Evolutionary conservation across 2,329 filamentous ascomycete genomes (phyloP).

Genomic region (Apiospora phragmitis): DNA sequence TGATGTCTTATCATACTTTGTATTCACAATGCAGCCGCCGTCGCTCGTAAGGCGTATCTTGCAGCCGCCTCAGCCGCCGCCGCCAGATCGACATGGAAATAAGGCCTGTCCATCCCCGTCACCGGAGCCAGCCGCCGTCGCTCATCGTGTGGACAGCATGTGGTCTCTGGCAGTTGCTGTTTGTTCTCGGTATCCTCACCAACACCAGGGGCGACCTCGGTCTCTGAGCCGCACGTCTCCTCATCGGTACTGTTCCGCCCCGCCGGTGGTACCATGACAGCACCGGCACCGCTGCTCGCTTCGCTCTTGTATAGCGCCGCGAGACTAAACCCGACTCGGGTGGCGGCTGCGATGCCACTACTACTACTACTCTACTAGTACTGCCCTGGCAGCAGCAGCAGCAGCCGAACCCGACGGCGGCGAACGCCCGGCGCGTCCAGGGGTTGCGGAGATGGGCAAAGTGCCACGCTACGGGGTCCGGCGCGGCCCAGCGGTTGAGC

Average conservation of each 20-base stretch:
- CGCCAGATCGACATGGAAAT: conserved; percentile 53
- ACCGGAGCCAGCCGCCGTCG: conserved; percentile 37
- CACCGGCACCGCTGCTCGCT: background rate
- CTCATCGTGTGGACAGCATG: conserved; percentile 15
- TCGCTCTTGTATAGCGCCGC: conserved; percentile 19
- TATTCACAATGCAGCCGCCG: background rate
- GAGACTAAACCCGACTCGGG: conserved; percentile 27
- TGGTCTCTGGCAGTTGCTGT: background rate
- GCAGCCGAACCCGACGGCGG: conserved; percentile 85
- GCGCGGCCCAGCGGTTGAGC: conserved; percentile 79
- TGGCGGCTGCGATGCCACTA: conserved; percentile 34
- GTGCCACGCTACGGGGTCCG: conserved; percentile 89
- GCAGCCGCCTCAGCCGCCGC: conserved; percentile 45
- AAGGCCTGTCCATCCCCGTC: conserved; percentile 50
- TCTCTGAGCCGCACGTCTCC: conserved; percentile 22
- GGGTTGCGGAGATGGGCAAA: conserved; percentile 91
- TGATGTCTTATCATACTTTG: background rate
- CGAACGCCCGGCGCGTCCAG: conserved; percentile 90
- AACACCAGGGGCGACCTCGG: conserved; percentile 23
- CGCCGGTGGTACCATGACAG: background rate
- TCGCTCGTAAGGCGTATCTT: background rate
- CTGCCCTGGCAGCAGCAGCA: conserved; percentile 58
- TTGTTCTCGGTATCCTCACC: conserved; percentile 19
- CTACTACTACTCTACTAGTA: too few species aligned
- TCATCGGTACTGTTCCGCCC: conserved; percentile 15